Base-by-base conservation (phyloP, 768 basidiomycete genomes). In the Strobilomyces echinocephalus region DNA sequence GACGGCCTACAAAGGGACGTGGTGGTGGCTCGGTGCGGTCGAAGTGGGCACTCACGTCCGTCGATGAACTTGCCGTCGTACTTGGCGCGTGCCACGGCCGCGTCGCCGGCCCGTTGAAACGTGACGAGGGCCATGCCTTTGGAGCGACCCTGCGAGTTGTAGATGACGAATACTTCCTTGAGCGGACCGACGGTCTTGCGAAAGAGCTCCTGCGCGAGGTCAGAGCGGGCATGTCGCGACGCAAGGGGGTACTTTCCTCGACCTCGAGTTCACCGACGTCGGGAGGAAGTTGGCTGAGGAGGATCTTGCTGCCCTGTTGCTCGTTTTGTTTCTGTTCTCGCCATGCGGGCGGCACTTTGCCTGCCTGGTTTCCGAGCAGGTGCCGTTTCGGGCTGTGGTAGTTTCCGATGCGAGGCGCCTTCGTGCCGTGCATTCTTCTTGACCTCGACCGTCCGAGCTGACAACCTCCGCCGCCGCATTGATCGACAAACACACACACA, bases 51-150 rank as follows among this genome's bases (percentile, higher is more conserved):
- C 78, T 68, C 47, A 79, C 78, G 72, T n/a, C 75, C 73, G 62
- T 91, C 88, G 20, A 91, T 81, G 47, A 88, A 79, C 70, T 87
- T 87, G 42, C 86, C 86, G 59, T 90, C 75, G 61, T 87, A 91
- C 69, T 87, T 89, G 24, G 73, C 64, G 36, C 79, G 78, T 9
- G 88, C 88, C 38, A 80, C 57, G 2, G 65, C 71, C 8, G 88
- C 88, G 68, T 88, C 85, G 1, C 76, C 81, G 8, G 78, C 56
- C 31, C 83, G 78, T 59, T 82, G 77, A 61, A 91, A 91, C 0
- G 73, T 62, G 3, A 90, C 84, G 14, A 91, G 68, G 2, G 88
- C 88, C 87, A 90, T 89, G 18, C 88, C 88, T 62, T 87, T 89
- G 42, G 87, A 86, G 50, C 75, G 77, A 0, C 82, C 88, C 60